These are phyloP conservation scores for Xylaria sp. DNA, from an alignment of 2,329 filamentous ascomycete species.

Conservation along the genomic window DNA sequence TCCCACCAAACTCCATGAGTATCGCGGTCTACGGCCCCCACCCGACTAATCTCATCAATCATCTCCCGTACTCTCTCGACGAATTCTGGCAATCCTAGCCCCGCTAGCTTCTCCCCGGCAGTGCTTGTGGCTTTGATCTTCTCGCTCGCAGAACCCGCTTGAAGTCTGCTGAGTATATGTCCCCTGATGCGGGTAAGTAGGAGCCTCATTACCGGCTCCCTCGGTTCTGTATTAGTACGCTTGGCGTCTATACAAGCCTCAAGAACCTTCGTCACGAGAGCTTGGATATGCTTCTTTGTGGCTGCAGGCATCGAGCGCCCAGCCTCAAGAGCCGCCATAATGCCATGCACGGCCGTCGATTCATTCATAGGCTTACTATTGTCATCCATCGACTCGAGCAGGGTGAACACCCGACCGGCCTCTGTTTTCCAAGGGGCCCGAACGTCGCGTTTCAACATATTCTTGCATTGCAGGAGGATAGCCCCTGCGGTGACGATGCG, in stretches of 20 bases:
- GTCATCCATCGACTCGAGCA: constrained; percentile 67
- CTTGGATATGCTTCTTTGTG: constrained; percentile 68
- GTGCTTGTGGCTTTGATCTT: constrained; percentile 75
- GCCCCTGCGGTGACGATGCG: constrained; percentile 79
- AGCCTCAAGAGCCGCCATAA: constrained; percentile 71
- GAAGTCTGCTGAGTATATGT: constrained; percentile 73
- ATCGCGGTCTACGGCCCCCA: constrained; percentile 74
- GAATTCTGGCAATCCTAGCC: constrained; percentile 78
- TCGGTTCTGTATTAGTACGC: constrained; percentile 55
- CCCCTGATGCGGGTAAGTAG: constrained; percentile 74
- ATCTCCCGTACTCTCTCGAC: constrained; percentile 75
- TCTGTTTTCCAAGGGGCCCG: constrained; percentile 81
- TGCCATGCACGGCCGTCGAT: constrained; percentile 65
- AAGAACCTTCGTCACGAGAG: constrained; percentile 67
- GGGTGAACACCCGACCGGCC: constrained; percentile 74
- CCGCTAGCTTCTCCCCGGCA: constrained; percentile 75
- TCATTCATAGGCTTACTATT: constrained; percentile 60
- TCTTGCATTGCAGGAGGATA: constrained; percentile 83
- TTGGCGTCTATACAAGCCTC: constrained; percentile 61
- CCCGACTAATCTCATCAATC: constrained; percentile 72
- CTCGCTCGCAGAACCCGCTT: constrained; percentile 74
- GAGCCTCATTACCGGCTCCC: constrained; percentile 71
- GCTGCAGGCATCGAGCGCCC: constrained; percentile 73
- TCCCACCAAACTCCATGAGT: constrained; percentile 79
- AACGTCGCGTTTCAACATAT: constrained; percentile 83